These are phyloP conservation scores for Ambrosiella xylebori DNA, from an alignment of 2,329 filamentous ascomycete species.

Conservation along the genomic window DNA sequence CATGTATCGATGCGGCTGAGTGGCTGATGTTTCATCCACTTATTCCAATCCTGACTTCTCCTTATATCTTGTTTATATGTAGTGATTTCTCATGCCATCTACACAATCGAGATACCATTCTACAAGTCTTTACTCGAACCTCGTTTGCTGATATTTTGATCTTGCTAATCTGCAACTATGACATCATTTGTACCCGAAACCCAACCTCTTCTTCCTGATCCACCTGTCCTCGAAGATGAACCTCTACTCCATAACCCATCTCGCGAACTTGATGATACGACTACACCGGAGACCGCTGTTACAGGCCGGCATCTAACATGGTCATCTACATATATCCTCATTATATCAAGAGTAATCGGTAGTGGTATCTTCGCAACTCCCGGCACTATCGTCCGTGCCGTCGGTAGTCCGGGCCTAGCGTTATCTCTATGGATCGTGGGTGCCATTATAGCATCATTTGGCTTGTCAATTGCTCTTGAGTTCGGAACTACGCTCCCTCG, in stretches of 20 bases:
- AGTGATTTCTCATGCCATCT: too few relatives aligned
- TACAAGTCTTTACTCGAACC: too few relatives aligned
- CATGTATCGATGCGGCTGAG: too few relatives aligned
- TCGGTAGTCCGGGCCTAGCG: slow-evolving; percentile 48
- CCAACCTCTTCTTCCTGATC: slow-evolving; percentile 1
- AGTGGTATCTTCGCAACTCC: slow-evolving; percentile 58
- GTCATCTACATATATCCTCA: slow-evolving; percentile 47
- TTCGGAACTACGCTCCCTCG: slow-evolving; percentile 55
- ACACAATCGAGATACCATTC: too few relatives aligned
- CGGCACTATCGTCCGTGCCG: slow-evolving; percentile 45
- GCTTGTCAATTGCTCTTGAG: slow-evolving; percentile 45
- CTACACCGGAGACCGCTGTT: slow-evolving; percentile 40
- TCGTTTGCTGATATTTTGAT: too few relatives aligned
- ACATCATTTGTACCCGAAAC: slow-evolving; percentile 1
- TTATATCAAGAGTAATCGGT: slow-evolving; percentile 51
- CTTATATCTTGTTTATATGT: too few relatives aligned
- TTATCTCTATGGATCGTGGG: slow-evolving; percentile 47
- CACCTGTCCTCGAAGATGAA: neutral
- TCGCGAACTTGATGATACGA: slow-evolving; percentile 33
- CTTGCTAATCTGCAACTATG: neutral
- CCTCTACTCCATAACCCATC: neutral
- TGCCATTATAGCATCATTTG: slow-evolving; percentile 42
- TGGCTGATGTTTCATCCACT: too few relatives aligned
- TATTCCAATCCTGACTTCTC: too few relatives aligned
- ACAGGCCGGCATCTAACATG: slow-evolving; percentile 43